A percentile compares a stretch with the other conserved stretches of the same genome.
Evolutionary conservation across 306 rosid genomes (phyloP).

Genomic region (Parietaria judaica): DNA sequence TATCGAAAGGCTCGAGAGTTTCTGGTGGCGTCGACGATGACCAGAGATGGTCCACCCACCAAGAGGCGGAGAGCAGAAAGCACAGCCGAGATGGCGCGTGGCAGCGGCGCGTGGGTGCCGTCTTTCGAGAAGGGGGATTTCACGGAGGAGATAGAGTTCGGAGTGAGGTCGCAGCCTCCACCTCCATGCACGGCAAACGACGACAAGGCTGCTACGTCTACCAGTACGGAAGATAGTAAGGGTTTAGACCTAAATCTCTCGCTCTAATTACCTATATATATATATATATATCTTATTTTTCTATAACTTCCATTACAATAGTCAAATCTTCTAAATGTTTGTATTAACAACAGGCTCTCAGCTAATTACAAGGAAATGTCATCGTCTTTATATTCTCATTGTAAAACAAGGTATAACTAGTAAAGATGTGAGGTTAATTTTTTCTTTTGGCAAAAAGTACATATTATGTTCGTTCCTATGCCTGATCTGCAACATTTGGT

Average conservation of each 20-base stretch:
- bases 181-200: background rate
- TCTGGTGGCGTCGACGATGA: background rate
- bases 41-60: conserved; percentile 14
- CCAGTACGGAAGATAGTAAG: background rate
- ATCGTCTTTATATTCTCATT: too few species aligned
- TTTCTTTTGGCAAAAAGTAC: too few species aligned
- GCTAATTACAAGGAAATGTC: too few species aligned
- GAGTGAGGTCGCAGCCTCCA: conserved; percentile 17
- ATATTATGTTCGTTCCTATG: too few species aligned
- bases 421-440: too few species aligned
- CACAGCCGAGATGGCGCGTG: background rate
- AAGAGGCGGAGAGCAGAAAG: conserved; percentile 18
- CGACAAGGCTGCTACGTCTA: background rate
- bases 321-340: too few species aligned
- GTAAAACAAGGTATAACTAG: too few species aligned
- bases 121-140: conserved; percentile 37
- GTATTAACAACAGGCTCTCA: too few species aligned
- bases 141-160: conserved; percentile 20
- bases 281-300: background rate
- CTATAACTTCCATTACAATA: too few species aligned
- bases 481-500: too few species aligned
- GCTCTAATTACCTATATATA: background rate
- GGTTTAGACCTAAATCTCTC: conserved; percentile 7
- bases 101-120: conserved; percentile 11
- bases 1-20: conserved; percentile 34